Conservation (phyloP, 805 yeast genomes). For the Babjeviella inositovora region DNA sequence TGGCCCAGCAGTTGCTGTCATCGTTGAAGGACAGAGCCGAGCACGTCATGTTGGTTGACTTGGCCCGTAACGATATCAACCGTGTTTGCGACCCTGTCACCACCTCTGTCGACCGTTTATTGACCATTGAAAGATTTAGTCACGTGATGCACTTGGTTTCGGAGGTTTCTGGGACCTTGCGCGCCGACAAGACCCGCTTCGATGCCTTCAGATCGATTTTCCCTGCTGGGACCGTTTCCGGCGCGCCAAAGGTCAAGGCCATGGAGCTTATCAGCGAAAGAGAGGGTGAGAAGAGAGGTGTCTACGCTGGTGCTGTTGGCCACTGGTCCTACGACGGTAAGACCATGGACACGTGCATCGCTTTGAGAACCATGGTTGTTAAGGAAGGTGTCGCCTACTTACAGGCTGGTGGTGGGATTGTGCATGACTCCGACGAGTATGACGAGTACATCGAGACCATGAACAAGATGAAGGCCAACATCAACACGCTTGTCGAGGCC, state of each 20-base stretch:
- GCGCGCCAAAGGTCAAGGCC: slow-evolving; percentile 95
- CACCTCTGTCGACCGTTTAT: slow-evolving; percentile 74
- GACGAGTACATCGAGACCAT: slow-evolving; percentile 94
- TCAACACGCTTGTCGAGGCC: slow-evolving; percentile 81
- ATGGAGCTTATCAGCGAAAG: slow-evolving; percentile 88
- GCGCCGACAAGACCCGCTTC: slow-evolving; percentile 74
- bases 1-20: slow-evolving; percentile 58
- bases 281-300: slow-evolving; percentile 87
- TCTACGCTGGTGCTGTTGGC: slow-evolving; percentile 98
- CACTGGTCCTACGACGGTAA: slow-evolving; percentile 94
- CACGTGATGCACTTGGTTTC: slow-evolving; percentile 96
- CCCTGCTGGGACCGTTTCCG: slow-evolving; percentile 98
- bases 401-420: slow-evolving; percentile 99
- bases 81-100: slow-evolving; percentile 82
- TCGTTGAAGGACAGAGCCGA: slow-evolving; percentile 92
- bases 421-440: slow-evolving; percentile 83
- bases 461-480: slow-evolving; percentile 94
- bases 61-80: slow-evolving; percentile 93
- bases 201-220: slow-evolving; percentile 96
- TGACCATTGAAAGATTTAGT: slow-evolving; percentile 84
- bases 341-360: slow-evolving; percentile 95
- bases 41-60: slow-evolving; percentile 96
- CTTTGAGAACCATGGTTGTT: slow-evolving; percentile 90
- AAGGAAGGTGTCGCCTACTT: slow-evolving; percentile 83
- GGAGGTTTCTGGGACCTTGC: slow-evolving; percentile 82